Evolutionary conservation across 305 asterid genomes (phyloP), one percentile per base, ranked within the genome.

Genomic region (Fraxinus floribunda): DNA sequence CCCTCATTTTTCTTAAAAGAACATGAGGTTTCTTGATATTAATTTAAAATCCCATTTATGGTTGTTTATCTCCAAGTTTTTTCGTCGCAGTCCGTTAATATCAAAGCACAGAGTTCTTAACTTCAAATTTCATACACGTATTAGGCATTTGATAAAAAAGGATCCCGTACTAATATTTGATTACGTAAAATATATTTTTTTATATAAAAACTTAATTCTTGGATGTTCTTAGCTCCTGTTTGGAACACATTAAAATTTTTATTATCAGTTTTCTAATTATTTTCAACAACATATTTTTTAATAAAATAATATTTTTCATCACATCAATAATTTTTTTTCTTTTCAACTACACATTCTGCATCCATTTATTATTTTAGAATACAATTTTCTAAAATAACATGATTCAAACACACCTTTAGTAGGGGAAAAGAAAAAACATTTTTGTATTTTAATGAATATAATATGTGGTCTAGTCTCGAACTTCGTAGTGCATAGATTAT

Each of bases 401-500:
- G 39, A 1, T 0, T 36, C 39, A 36, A 36, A 36, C 39, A 5
- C 8, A 36, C 30, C 30, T 1, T 29, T 29, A 29, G 2, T 1
- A 29, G 30, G 7, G 41, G 41, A 36, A 7, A 38, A 38, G 9
- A 38, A 38, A 38, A 38, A 38, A 38, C 46, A 39, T 8, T 41
- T 41, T 41, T 10, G 49, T 41, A 46, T 46, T 46, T 46, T 13
- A 44, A 46, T 13, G 57, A 13, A 46, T 3, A 46, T 46, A 46
- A 13, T 46, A 46, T 46, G 18, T 46, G 7, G 60, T 49, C 20
- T 49, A 49, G 60, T 16, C 39, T 82, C 44, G 30, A 49, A 34
- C 75, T 83, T 80, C 78, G 80, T 30, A 18, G 72, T 78, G 85
- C 75, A 9, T 85, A 77, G 90, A 87, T 88, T 84, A 82, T 70